Percentiles rank a stretch among this genome's conserved stretches.
phyloP scores from a whole-genome alignment of 805 yeast genomes.

The Kuraishia borneana region DNA sequence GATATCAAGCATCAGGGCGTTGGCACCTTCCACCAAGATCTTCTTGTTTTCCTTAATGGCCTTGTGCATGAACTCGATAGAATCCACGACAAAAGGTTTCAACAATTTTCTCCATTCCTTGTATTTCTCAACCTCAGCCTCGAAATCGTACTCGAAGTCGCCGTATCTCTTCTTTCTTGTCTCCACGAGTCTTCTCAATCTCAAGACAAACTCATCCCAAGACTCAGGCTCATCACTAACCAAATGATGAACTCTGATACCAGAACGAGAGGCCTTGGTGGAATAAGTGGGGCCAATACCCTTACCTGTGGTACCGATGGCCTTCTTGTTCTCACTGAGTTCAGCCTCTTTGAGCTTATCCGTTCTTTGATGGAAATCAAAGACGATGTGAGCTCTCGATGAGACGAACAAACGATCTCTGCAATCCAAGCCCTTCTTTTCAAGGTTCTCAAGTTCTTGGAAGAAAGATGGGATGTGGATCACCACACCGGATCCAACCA shows the following conservation, averaged over 20 bases:
- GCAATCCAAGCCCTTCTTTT: slow-evolving; percentile 70
- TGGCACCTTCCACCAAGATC: slow-evolving; percentile 94
- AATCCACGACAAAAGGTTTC: slow-evolving; percentile 89
- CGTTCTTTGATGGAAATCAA: slow-evolving; percentile 96
- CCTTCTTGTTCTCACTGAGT: slow-evolving; percentile 65
- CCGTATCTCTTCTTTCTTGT: slow-evolving; percentile 89
- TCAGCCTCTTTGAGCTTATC: slow-evolving; percentile 94
- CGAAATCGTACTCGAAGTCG: slow-evolving; percentile 77
- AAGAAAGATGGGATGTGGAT: slow-evolving; percentile 91
- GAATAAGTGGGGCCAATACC: slow-evolving; percentile 99
- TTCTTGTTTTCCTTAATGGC: slow-evolving; percentile 73
- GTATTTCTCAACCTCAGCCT: slow-evolving; percentile 69
- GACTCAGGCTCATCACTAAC: slow-evolving; percentile 82
- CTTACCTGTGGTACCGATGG: slow-evolving; percentile 96
- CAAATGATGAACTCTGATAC: slow-evolving; percentile 92
- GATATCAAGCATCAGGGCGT: slow-evolving; percentile 93
- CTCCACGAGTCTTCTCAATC: slow-evolving; percentile 64
- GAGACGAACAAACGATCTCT: slow-evolving; percentile 74
- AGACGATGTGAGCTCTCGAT: slow-evolving; percentile 91
- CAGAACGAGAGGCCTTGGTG: slow-evolving; percentile 94
- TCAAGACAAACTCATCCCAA: slow-evolving; percentile 82
- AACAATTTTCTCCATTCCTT: slow-evolving; percentile 62
- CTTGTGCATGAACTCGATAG: slow-evolving; percentile 71
- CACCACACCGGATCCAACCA: slow-evolving; percentile 95
- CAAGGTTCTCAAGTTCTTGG: slow-evolving; percentile 71